Percentiles rank a stretch among this genome's conserved stretches.
Evolutionary conservation across 2,329 filamentous ascomycete species (phyloP).

Genomic region (Penicillium nordicum): DNA sequence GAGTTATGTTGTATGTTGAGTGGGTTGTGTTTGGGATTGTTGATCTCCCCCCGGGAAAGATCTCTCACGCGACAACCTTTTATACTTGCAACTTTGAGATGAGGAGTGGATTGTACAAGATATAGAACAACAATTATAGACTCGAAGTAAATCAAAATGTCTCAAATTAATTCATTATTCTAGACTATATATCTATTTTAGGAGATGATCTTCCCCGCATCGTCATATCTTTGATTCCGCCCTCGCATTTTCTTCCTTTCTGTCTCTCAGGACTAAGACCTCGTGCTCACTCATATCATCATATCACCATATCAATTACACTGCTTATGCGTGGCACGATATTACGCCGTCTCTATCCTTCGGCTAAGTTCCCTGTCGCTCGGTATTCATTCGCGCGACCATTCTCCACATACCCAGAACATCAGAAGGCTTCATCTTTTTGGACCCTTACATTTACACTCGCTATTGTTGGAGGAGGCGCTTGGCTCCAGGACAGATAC

Average conservation of each 20-base stretch:
- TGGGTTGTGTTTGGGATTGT: not conserved
- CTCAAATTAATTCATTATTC: not conserved
- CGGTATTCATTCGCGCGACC: conserved; percentile 21
- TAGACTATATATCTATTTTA: not conserved
- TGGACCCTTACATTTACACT: conserved; percentile 38
- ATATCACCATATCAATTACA: not conserved
- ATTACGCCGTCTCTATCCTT: conserved; percentile 31
- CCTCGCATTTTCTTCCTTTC: not conserved
- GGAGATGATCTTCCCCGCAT: conserved; percentile 5
- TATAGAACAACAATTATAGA: not conserved
- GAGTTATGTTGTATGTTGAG: not conserved
- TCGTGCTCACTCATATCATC: conserved; percentile 1
- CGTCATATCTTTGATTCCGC: conserved; percentile 8
- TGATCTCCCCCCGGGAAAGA: conserved; percentile 2
- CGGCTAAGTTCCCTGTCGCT: conserved; percentile 28
- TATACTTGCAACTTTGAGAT: not conserved
- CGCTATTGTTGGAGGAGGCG: conserved; percentile 33
- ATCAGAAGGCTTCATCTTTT: conserved; percentile 36
- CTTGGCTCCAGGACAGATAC: conserved; percentile 35
- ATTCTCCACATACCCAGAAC: conserved; percentile 29
- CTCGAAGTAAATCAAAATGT: not conserved
- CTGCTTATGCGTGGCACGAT: conserved; percentile 36
- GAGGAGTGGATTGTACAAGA: not conserved
- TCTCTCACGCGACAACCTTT: not conserved
- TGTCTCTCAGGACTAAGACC: not conserved